These are phyloP conservation scores for Dictyostelium brefeldianum DNA, from an alignment of 78 protist species.

Conservation along the genomic window DNA sequence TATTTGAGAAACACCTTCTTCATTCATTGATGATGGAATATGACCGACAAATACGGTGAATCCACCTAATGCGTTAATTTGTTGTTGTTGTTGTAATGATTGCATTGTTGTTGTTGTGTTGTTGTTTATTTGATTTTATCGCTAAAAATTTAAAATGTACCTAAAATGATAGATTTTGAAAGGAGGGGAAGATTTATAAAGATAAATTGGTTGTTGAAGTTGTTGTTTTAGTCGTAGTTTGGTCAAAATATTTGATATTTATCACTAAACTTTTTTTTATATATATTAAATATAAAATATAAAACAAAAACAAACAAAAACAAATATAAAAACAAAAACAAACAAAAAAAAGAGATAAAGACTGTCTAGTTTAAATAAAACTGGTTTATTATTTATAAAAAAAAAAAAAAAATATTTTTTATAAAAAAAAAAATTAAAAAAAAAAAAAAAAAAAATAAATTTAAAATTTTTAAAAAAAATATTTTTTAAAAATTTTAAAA, in stretches of 20 bases:
- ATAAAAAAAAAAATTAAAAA: too few species aligned
- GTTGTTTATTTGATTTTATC: background rate
- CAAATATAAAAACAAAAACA: background rate
- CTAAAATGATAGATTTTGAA: constrained; percentile 5
- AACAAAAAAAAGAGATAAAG: background rate
- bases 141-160: background rate
- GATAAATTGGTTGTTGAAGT: background rate
- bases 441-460: too few species aligned
- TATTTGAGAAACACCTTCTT: constrained; percentile 38
- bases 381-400: too few species aligned
- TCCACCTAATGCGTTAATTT: background rate
- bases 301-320: background rate
- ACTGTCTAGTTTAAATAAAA: too few species aligned
- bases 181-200: background rate
- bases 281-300: background rate
- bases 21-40: constrained; percentile 62
- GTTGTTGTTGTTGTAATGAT: constrained; percentile 15
- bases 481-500: too few species aligned
- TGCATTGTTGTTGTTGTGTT: constrained; percentile 7
- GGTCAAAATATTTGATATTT: too few species aligned
- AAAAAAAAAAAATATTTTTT: too few species aligned
- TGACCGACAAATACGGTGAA: constrained; percentile 76
- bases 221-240: background rate
- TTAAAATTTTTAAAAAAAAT: too few species aligned
- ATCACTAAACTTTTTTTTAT: background rate